Base-by-base conservation (phyloP, 768 basidiomycete species). In the Calocybe cyanea region DNA sequence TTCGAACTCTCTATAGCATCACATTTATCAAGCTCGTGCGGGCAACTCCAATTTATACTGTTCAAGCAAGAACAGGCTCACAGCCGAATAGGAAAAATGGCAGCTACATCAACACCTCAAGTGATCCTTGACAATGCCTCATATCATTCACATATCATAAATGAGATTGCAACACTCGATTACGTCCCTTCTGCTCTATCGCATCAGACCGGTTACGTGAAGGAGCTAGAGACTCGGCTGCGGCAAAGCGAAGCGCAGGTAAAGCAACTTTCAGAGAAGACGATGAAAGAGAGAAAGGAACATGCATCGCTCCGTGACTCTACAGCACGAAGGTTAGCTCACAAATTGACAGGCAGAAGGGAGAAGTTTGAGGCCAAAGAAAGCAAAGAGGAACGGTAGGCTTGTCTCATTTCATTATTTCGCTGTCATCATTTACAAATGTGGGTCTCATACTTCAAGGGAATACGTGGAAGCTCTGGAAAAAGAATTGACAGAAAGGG, bases 381-480 rank as follows among this genome's bases (percentile, higher is more conserved):
- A 41, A 67, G 60, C 31, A 72, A 75, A 47, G 75, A 74, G 52
- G 75, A 76, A 53, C 55, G 65, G 75, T 75, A 48, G 5, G 25
- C 11, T 11, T 11, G 11, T 19, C 63, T 54, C 31, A 17, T 33
- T 35, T 32, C 6, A 18, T 44, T 35, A 32, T 13, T 13, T 14
- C 10, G 20, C n/a, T 8, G n/a, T 13, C 15, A 20, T 2, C 13
- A 34, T 34, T 19, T 18, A 13, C 14, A 14, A 21, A n/a, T 24
- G 24, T 6, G 18, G 17, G 25, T 41, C n/a, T 1, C 15, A 35
- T 24, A 40, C 23, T 14, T 47, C 33, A 36, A 76, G 75, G 40
- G 71, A 74, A 50, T 76, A 71, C 46, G 63, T 74, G 2, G 72
- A 72, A 45, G 72, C 73, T 1, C 48, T 76, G 46, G 67, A 73